Percentiles rank a stretch among this genome's conserved stretches.
Evolutionary conservation across 2,329 filamentous ascomycete genomes (phyloP).

Genomic region (Trichoderma hamatum): DNA sequence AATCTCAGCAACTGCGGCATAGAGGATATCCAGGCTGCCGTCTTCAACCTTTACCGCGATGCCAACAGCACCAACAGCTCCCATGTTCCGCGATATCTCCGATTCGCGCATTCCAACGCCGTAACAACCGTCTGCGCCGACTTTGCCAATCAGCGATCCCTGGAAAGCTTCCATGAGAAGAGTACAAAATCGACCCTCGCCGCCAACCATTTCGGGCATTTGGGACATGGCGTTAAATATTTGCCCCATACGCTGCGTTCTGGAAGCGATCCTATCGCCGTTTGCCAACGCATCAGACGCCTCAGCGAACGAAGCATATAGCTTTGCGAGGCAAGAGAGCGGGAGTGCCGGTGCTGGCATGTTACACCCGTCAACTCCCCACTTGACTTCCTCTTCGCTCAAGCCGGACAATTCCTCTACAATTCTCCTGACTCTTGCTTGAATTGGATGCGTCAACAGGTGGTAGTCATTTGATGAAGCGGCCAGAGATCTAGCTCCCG

Average conservation of each 20-base stretch:
- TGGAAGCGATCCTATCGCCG: not conserved
- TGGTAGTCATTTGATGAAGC: constrained; percentile 42
- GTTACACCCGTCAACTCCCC: constrained; percentile 53
- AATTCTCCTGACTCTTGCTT: constrained; percentile 42
- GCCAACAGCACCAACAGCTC: constrained; percentile 44
- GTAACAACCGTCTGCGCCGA: constrained; percentile 55
- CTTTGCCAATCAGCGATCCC: constrained; percentile 48
- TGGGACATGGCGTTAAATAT: constrained; percentile 48
- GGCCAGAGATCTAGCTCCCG: constrained; percentile 44
- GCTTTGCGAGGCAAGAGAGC: constrained; percentile 40
- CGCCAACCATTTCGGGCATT: constrained; percentile 49
- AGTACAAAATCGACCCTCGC: constrained; percentile 52
- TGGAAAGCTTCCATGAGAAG: constrained; percentile 46
- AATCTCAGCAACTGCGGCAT: constrained; percentile 48
- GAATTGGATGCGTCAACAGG: constrained; percentile 42
- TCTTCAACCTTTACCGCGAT: constrained; percentile 55
- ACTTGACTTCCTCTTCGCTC: constrained; percentile 37
- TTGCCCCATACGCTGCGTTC: constrained; percentile 36
- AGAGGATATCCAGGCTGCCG: constrained; percentile 48
- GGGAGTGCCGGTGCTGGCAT: constrained; percentile 50
- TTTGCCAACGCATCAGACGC: constrained; percentile 35
- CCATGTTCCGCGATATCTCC: constrained; percentile 41
- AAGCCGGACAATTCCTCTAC: constrained; percentile 43
- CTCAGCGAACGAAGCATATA: constrained; percentile 44
- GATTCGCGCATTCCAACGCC: constrained; percentile 47